Conservation (phyloP, 495 filamentous ascomycete genomes). For the Symbiotaphrina buchneri region DNA sequence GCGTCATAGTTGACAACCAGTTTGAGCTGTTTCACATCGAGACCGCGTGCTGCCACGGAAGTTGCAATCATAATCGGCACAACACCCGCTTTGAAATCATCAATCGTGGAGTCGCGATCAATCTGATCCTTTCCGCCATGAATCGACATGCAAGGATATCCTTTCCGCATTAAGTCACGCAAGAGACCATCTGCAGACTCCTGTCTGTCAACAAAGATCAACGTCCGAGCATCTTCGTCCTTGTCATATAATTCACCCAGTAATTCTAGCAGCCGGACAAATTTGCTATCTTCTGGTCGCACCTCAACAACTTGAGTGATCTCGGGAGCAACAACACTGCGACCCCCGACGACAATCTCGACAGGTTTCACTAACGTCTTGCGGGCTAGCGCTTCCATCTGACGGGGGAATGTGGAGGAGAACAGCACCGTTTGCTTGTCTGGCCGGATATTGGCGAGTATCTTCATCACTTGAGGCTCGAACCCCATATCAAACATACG, state of each 20-base stretch:
- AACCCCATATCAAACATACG: slow-evolving; percentile 99
- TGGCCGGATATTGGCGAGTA: slow-evolving; percentile 73
- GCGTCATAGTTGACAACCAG: slow-evolving; percentile 94
- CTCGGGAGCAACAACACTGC: slow-evolving; percentile 79
- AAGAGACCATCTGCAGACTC: slow-evolving; percentile 78
- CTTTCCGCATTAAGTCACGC: slow-evolving; percentile 61
- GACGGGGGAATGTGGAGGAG: slow-evolving; percentile 66
- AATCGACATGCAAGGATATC: slow-evolving; percentile 89
- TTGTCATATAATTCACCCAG: slow-evolving; percentile 71
- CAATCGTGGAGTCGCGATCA: slow-evolving; percentile 84
- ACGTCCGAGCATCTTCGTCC: slow-evolving; percentile 69
- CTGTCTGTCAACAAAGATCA: slow-evolving; percentile 92
- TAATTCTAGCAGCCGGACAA: slow-evolving; percentile 60
- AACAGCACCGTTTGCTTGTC: slow-evolving; percentile 88
- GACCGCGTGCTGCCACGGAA: slow-evolving; percentile 81
- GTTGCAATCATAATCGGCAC: slow-evolving; percentile 84
- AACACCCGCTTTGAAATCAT: slow-evolving; percentile 83
- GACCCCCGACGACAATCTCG: slow-evolving; percentile 80
- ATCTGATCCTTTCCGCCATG: slow-evolving; percentile 93
- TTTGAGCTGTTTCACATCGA: slow-evolving; percentile 94
- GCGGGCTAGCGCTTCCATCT: slow-evolving; percentile 77
- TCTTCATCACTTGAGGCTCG: slow-evolving; percentile 94
- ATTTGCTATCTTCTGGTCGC: slow-evolving; percentile 62
- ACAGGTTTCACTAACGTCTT: slow-evolving; percentile 73
- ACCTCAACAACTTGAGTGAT: slow-evolving; percentile 91